A percentile compares a stretch with the other conserved stretches of the same genome.
Conservation (phyloP, 331 rosid genomes). For the Pyrus hybrid region DNA sequence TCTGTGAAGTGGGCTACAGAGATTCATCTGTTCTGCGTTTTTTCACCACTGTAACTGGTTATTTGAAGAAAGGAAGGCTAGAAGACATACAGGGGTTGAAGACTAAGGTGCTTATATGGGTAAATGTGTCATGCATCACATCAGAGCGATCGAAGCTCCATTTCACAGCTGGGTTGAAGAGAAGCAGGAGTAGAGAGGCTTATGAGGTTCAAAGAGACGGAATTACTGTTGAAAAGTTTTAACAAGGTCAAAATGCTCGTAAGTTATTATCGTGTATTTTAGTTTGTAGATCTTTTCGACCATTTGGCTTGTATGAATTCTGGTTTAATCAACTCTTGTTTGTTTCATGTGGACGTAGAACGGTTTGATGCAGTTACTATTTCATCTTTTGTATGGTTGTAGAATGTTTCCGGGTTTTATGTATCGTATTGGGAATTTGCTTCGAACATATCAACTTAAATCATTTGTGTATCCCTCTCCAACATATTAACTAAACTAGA, state of each 20-base stretch:
- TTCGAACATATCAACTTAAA: too few species aligned
- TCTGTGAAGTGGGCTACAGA: slow-evolving; percentile 78
- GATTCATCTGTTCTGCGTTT: slow-evolving; percentile 86
- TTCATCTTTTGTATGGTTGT: neutral
- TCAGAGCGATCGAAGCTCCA: slow-evolving; percentile 72
- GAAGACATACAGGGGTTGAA: slow-evolving; percentile 79
- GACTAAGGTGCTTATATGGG: slow-evolving; percentile 91
- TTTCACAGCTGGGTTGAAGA: slow-evolving; percentile 84
- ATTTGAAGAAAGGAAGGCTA: slow-evolving; percentile 87
- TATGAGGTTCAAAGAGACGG: slow-evolving; percentile 86
- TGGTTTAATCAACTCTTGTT: slow-evolving; percentile 8
- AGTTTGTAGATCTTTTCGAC: slow-evolving; percentile 1
- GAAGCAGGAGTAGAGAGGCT: slow-evolving; percentile 75
- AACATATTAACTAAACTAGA: neutral
- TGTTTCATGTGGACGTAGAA: slow-evolving; percentile 12
- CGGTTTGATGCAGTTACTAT: slow-evolving; percentile 9
- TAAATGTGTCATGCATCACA: slow-evolving; percentile 60
- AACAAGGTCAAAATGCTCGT: slow-evolving; percentile 3
- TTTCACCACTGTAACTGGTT: slow-evolving; percentile 57
- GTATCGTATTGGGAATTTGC: too few species aligned
- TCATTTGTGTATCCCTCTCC: too few species aligned
- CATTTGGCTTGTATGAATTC: slow-evolving; percentile 13
- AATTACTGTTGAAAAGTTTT: slow-evolving; percentile 62
- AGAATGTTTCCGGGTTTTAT: neutral
- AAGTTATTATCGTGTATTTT: slow-evolving; percentile 7